phyloP scores from a whole-genome alignment of 164 flowering plant species.

The Chloranthus sessilifolius region DNA sequence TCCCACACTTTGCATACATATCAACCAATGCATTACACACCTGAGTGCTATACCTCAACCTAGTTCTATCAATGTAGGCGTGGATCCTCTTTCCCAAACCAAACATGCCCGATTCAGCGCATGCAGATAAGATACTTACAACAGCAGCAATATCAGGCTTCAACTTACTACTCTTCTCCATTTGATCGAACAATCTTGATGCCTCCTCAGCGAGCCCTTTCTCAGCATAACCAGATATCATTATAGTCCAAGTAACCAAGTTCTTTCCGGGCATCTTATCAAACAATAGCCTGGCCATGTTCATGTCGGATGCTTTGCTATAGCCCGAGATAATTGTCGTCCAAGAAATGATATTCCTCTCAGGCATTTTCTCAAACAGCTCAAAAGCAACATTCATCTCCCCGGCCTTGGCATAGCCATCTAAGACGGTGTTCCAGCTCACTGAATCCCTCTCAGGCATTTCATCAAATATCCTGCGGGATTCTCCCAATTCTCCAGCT shows the following conservation, averaged over 20 bases:
- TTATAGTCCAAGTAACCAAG: conserved; percentile 72
- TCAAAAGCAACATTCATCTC: conserved; percentile 55
- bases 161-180: conserved; percentile 39
- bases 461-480: conserved; percentile 61
- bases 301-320: conserved; percentile 60
- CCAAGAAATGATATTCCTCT: conserved; percentile 80
- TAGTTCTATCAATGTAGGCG: conserved; percentile 31
- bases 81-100: conserved; percentile 60
- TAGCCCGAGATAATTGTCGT: conserved; percentile 72
- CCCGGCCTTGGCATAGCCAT: conserved; percentile 67
- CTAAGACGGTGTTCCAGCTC: conserved; percentile 80
- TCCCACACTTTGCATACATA: conserved; percentile 86
- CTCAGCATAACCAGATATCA: conserved; percentile 71
- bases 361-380: conserved; percentile 66
- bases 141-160: conserved; percentile 47
- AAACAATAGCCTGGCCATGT: conserved; percentile 66
- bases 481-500: conserved; percentile 41
- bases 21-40: conserved; percentile 71
- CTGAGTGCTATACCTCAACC: conserved; percentile 24
- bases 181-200: conserved; percentile 36
- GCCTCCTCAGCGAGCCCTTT: conserved; percentile 66
- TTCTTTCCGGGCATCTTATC: conserved; percentile 73
- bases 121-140: conserved; percentile 65
- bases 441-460: conserved; percentile 73
- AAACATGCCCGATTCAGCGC: conserved; percentile 74